Evolutionary conservation across 495 filamentous ascomycete species (phyloP).

Genomic region (Xylaria grammica): DNA sequence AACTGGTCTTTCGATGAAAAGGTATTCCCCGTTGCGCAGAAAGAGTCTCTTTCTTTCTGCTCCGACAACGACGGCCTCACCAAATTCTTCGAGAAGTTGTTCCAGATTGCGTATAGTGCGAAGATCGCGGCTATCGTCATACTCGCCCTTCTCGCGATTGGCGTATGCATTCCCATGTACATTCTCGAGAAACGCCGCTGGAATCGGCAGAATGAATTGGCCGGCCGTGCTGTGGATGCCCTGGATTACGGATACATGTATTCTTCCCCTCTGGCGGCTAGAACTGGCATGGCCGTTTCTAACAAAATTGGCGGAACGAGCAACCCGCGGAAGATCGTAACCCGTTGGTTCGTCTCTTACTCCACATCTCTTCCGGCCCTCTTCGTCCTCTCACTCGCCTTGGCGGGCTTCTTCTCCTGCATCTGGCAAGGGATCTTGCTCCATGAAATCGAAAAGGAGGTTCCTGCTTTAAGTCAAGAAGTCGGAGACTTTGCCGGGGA

Average conservation of each 20-base stretch:
- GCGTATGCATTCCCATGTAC: constrained; percentile 77
- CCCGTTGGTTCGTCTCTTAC: constrained; percentile 88
- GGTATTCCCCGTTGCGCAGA: constrained; percentile 78
- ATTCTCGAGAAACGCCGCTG: constrained; percentile 81
- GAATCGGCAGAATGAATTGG: constrained; percentile 67
- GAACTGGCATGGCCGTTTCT: constrained; percentile 74
- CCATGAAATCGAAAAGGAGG: constrained; percentile 70
- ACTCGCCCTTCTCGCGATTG: constrained; percentile 69
- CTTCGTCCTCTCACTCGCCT: constrained; percentile 81
- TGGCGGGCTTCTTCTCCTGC: constrained; percentile 85
- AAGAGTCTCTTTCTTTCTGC: constrained; percentile 85
- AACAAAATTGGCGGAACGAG: constrained; percentile 65
- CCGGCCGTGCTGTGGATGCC: constrained; percentile 74
- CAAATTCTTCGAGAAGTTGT: constrained; percentile 80
- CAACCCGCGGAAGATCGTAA: constrained; percentile 61
- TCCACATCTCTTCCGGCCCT: constrained; percentile 82
- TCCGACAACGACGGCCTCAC: constrained; percentile 81
- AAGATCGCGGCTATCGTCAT: constrained; percentile 76
- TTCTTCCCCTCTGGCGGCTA: constrained; percentile 75
- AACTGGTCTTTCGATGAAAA: constrained; percentile 77
- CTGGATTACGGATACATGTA: constrained; percentile 90
- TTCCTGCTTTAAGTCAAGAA: constrained; percentile 74
- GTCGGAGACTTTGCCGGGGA: constrained; percentile 83
- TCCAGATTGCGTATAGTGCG: constrained; percentile 62
- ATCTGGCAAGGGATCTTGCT: constrained; percentile 85